These are phyloP conservation scores for Moricandia moricandioides DNA, from an alignment of 345 rosid genomes.

Conservation along the genomic window DNA sequence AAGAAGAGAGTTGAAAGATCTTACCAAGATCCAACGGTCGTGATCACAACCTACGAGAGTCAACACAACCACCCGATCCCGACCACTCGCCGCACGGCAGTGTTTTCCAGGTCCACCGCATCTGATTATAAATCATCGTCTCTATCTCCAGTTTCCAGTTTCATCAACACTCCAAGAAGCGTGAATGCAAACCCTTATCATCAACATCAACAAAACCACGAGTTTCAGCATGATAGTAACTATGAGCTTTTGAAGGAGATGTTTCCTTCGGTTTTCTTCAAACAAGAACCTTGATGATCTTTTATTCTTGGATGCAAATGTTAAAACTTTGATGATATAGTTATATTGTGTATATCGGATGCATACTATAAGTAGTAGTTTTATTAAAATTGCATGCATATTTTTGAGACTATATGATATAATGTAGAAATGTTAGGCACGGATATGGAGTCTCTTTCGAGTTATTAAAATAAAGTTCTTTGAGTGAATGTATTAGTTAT, in stretches of 20 bases:
- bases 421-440: background rate
- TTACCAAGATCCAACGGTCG: conserved; percentile 76
- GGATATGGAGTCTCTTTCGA: background rate
- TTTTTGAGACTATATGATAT: background rate
- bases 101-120: conserved; percentile 37
- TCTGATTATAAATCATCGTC: conserved; percentile 20
- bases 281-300: conserved; percentile 45
- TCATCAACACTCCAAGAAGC: conserved; percentile 33
- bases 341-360: background rate
- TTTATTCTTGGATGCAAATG: background rate
- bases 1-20: conserved; percentile 92
- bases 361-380: conserved; percentile 18
- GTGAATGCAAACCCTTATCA: conserved; percentile 30
- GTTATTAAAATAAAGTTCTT: background rate
- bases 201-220: conserved; percentile 33
- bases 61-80: conserved; percentile 84
- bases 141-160: conserved; percentile 13
- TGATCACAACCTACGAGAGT: conserved; percentile 88
- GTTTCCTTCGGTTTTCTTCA: background rate
- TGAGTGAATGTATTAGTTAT: background rate
- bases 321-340: background rate
- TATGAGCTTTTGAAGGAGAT: conserved; percentile 34
- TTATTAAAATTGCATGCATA: conserved; percentile 17
- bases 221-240: conserved; percentile 43
- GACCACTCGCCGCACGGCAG: conserved; percentile 45